A percentile compares a stretch with the other conserved stretches of the same genome.
These are phyloP conservation scores for Lindgomyces ingoldianus DNA, from an alignment of 495 filamentous ascomycete species.

Conservation along the genomic window DNA sequence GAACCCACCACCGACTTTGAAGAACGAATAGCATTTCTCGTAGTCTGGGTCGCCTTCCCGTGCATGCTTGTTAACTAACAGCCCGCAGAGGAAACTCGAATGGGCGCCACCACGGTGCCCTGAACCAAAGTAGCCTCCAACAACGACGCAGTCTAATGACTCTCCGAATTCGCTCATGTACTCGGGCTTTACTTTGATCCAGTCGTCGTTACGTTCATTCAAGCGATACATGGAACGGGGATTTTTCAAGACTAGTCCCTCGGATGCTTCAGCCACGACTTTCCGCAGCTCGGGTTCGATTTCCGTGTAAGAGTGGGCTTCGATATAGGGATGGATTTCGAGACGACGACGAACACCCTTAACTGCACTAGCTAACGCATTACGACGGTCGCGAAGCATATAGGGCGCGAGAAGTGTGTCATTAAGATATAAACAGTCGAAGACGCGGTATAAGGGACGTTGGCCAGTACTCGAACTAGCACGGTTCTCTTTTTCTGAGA, in stretches of 20 bases:
- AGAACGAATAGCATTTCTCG: slow-evolving; percentile 86
- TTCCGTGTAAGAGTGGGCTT: slow-evolving; percentile 64
- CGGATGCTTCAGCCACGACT: slow-evolving; percentile 83
- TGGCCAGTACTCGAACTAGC: slow-evolving; percentile 60
- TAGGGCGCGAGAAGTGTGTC: slow-evolving; percentile 76
- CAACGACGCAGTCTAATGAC: slow-evolving; percentile 80
- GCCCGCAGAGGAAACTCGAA: slow-evolving; percentile 83
- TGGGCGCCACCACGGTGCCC: slow-evolving; percentile 80
- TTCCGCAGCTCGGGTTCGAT: slow-evolving; percentile 77
- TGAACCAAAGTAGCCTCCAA: slow-evolving; percentile 92
- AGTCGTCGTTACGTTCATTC: slow-evolving; percentile 92
- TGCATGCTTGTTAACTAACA: slow-evolving; percentile 72
- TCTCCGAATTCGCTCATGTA: slow-evolving; percentile 98
- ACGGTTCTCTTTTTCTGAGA: slow-evolving; percentile 78
- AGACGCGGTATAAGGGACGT: slow-evolving; percentile 81
- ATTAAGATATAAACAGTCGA: slow-evolving; percentile 90
- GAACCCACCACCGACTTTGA: slow-evolving; percentile 94
- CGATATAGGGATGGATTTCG: slow-evolving; percentile 76
- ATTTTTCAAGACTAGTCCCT: slow-evolving; percentile 94
- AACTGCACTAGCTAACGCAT: slow-evolving; percentile 69
- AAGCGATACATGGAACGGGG: slow-evolving; percentile 81
- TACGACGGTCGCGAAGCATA: slow-evolving; percentile 76
- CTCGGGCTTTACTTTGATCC: slow-evolving; percentile 99
- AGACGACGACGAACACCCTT: slow-evolving; percentile 68
- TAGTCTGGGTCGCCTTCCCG: slow-evolving; percentile 57